phyloP scores from a whole-genome alignment of 2,329 filamentous ascomycete genomes.

The Metarhizium guizhouense region DNA sequence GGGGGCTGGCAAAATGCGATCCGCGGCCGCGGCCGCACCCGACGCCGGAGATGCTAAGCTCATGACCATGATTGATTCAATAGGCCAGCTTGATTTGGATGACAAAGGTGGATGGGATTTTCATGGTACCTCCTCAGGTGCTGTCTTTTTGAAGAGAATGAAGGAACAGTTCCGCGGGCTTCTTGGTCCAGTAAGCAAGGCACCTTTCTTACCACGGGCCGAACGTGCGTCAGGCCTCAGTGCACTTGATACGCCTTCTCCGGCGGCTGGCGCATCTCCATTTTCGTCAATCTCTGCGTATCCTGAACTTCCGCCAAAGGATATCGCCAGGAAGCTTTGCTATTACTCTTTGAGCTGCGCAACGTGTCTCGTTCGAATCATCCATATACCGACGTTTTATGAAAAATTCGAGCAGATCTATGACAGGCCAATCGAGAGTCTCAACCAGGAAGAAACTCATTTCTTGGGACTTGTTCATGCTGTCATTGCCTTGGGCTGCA shows the following conservation, averaged over 20 bases:
- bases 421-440: conserved; percentile 53
- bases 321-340: conserved; percentile 43
- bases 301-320: conserved; percentile 61
- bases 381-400: conserved; percentile 78
- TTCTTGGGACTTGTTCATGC: conserved; percentile 65
- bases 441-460: conserved; percentile 54
- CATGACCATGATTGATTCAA: conserved; percentile 90
- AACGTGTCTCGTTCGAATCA: conserved; percentile 55
- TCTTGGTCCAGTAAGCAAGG: conserved; percentile 53
- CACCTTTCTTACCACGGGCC: conserved; percentile 47
- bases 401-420: conserved; percentile 71
- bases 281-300: conserved; percentile 42
- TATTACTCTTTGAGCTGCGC: conserved; percentile 48
- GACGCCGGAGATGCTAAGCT: conserved; percentile 62
- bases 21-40: conserved; percentile 19
- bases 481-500: conserved; percentile 62
- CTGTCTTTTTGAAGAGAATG: conserved; percentile 80
- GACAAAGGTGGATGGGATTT: conserved; percentile 93
- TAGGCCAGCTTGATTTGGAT: conserved; percentile 83
- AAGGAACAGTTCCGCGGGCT: conserved; percentile 78
- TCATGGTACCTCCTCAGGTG: conserved; percentile 84
- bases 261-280: conserved; percentile 51
- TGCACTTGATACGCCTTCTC: conserved; percentile 62
- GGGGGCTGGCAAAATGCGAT: conserved; percentile 33
- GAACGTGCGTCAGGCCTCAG: conserved; percentile 39